phyloP scores from a whole-genome alignment of 2,329 filamentous ascomycete species.

The Pseudogymnoascus sp. region DNA sequence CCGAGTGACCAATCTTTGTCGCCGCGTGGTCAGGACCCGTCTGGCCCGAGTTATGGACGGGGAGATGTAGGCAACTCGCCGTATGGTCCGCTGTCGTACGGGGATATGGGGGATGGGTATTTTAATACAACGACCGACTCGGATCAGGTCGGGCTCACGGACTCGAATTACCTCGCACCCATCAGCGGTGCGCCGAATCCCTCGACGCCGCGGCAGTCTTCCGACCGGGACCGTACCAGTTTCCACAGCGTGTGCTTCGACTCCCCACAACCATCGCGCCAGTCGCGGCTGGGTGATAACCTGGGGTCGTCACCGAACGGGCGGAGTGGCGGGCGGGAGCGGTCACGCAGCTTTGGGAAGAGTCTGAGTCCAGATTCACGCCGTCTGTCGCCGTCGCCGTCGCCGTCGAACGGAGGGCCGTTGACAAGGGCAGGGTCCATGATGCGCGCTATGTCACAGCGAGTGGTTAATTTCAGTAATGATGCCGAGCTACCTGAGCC shows the following conservation, averaged over 20 bases:
- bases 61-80: slow-evolving; percentile 20
- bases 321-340: slow-evolving; percentile 30
- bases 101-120: slow-evolving; percentile 24
- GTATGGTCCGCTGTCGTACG: slow-evolving; percentile 18
- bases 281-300: slow-evolving; percentile 42
- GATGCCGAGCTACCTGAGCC: slow-evolving; percentile 78
- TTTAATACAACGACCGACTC: slow-evolving; percentile 36
- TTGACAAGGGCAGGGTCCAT: slow-evolving; percentile 65
- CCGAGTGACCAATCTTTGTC: slow-evolving; percentile 19
- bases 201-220: slow-evolving; percentile 33
- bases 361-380: slow-evolving; percentile 43
- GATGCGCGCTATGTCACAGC: slow-evolving; percentile 82
- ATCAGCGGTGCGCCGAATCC: slow-evolving; percentile 38
- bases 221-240: slow-evolving; percentile 37
- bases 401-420: slow-evolving; percentile 54
- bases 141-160: slow-evolving; percentile 51
- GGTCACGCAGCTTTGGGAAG: slow-evolving; percentile 48
- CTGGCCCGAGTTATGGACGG: slow-evolving; percentile 23
- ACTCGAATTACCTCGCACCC: slow-evolving; percentile 45
- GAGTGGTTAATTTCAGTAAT: slow-evolving; percentile 94
- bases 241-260: slow-evolving; percentile 47
- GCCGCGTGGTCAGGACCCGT: slow-evolving; percentile 25
- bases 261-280: slow-evolving; percentile 27
- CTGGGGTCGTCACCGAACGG: slow-evolving; percentile 33
- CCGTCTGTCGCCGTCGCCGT: slow-evolving; percentile 45